Evolutionary conservation across 140 eudicot genomes (phyloP), one percentile per base, ranked within the genome.

Genomic region (Ambrosia hybrid): DNA sequence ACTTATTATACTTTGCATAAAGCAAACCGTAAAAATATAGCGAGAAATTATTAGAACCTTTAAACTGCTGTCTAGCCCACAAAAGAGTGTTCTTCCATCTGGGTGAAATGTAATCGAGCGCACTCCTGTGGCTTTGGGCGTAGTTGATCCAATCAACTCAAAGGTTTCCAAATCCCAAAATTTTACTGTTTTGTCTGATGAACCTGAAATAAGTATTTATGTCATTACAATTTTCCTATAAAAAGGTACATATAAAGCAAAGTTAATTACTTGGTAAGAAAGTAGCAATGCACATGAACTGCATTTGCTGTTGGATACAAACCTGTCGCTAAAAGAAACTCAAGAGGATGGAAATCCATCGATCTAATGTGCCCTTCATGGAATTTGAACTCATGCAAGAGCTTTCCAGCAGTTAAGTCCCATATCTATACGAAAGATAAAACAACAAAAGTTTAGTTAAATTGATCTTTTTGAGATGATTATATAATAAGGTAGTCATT

Each of bases 161-260:
- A 94, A 90, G 64, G 97, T 94, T 76, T 94, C 97, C 74, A 94
- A 80, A 71, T 94, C 99, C 96, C 97, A 94, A 75, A 88, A 94
- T 57, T 90, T 90, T 21, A 90, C 94, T 38, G 75, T 71, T 33
- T 30, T 21, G 45, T 71, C 55, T 11, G 66, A 57, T 39, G 98
- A 93, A 81, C 98, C 98, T 91, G 65, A 53, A 17, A 57, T 37
- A 55, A 57, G 60, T 38, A 21, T 21, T 21, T 21, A 1, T 21
- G 30, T 21, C 30, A 21, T 21, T 21, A 21, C 30, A 21, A 21
- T 21, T 21, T 21, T 21, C 30, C 30, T 21, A 21, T 21, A 0
- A 21, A 21, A 21, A 21, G 30, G 30, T 21, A 21, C 30, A 21
- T 21, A 21, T 1, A 21, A 21, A 21, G 0, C 30, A 21, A 21